Conservation (phyloP, 768 basidiomycete species). For the Udeniomyces megalosporus region DNA sequence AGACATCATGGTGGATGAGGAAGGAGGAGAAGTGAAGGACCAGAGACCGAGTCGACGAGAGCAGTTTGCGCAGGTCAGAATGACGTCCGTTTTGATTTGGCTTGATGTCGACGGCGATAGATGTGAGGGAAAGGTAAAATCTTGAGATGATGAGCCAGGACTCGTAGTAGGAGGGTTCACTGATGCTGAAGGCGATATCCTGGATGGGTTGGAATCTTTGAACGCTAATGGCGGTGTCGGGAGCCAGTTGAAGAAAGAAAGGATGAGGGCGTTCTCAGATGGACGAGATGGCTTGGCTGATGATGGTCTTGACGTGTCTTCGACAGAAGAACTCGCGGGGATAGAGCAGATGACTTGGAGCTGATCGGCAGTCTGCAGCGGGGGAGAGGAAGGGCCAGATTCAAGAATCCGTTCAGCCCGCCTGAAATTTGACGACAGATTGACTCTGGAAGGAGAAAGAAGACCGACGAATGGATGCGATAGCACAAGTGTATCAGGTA, state of each 20-base stretch:
- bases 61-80: not conserved
- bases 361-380: not conserved
- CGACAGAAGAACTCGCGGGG: too few relatives aligned
- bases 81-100: not conserved
- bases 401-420: too few relatives aligned
- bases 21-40: not conserved
- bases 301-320: too few relatives aligned
- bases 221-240: not conserved
- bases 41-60: conserved; percentile 1
- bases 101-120: not conserved
- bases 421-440: too few relatives aligned
- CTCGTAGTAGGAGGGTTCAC: not conserved
- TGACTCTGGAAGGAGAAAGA: too few relatives aligned
- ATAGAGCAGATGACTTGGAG: too few relatives aligned
- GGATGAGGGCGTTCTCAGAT: not conserved
- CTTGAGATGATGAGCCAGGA: not conserved
- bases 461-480: too few relatives aligned
- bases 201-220: too few relatives aligned
- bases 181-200: not conserved
- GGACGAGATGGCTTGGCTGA: not conserved
- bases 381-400: too few relatives aligned
- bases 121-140: not conserved
- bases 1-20: not conserved
- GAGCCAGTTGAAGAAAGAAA: not conserved
- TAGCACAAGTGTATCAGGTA: not conserved